Conservation (phyloP, 2,329 filamentous ascomycete species). For the Colletotrichum kahawae region DNA sequence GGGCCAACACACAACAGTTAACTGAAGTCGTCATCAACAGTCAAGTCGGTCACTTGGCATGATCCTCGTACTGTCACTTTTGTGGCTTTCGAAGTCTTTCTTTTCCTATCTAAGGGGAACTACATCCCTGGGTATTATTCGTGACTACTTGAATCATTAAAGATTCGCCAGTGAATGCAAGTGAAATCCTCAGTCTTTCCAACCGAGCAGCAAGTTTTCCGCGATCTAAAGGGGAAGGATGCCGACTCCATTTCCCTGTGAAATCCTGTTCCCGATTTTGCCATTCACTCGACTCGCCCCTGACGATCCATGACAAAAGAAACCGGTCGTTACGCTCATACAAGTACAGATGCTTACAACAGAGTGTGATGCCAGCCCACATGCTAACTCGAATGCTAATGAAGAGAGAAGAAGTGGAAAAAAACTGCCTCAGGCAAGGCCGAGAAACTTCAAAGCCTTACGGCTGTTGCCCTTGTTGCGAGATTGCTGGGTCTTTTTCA, state of each 20-base stretch:
- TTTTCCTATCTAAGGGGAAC: not conserved
- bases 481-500: slow-evolving; percentile 34
- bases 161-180: not conserved
- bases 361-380: not conserved
- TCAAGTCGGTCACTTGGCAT: not conserved
- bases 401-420: not conserved
- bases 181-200: not conserved
- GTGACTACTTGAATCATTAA: not conserved
- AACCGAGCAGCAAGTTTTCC: not conserved
- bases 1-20: not conserved
- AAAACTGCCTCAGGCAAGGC: slow-evolving; percentile 40
- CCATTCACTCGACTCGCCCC: not conserved
- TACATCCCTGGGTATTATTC: slow-evolving; percentile 1
- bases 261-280: not conserved
- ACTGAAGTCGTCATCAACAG: not conserved
- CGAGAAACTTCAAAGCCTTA: slow-evolving; percentile 61
- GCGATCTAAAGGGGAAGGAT: not conserved
- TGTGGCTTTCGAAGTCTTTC: not conserved
- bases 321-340: not conserved
- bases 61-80: not conserved
- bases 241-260: not conserved
- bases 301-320: not conserved
- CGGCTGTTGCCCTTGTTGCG: slow-evolving; percentile 49
- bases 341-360: not conserved
- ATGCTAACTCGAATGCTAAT: not conserved